Evolutionary conservation across 1,139 yeast genomes (phyloP).

Genomic region (Tardiomyces depauwii): DNA sequence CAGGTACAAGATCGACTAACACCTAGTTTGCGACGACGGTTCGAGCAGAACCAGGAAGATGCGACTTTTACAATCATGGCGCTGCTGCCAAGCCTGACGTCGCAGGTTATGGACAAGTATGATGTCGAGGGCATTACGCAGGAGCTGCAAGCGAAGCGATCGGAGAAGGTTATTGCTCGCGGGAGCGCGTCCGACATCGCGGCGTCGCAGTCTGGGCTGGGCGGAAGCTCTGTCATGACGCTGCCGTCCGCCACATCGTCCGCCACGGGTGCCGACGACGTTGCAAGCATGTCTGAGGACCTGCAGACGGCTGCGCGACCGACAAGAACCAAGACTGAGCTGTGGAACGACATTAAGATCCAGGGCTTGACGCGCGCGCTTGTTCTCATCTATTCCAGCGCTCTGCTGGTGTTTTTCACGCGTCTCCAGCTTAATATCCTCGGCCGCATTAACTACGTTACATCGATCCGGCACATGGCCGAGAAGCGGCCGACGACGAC

Average conservation of each 20-base stretch:
- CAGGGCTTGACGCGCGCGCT: slow-evolving; percentile 66
- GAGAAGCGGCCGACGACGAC: slow-evolving; percentile 21
- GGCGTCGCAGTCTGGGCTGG: not conserved
- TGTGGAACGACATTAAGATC: slow-evolving; percentile 77
- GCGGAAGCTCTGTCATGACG: not conserved
- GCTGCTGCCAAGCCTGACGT: slow-evolving; percentile 63
- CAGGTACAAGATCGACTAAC: no score
- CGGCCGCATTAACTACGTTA: slow-evolving; percentile 76
- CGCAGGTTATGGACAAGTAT: slow-evolving; percentile 49
- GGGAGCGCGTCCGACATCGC: not conserved
- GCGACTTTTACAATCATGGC: slow-evolving; percentile 79
- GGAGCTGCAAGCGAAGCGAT: slow-evolving; percentile 43
- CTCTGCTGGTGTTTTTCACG: slow-evolving; percentile 63
- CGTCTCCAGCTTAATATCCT: slow-evolving; percentile 79
- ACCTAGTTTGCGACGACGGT: slow-evolving; percentile 35
- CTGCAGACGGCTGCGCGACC: not conserved
- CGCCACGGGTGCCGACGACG: slow-evolving; percentile 1
- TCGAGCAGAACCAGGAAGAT: slow-evolving; percentile 87
- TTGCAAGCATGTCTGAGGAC: slow-evolving; percentile 9
- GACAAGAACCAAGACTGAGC: slow-evolving; percentile 48
- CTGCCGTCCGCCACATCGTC: not conserved
- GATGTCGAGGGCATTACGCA: slow-evolving; percentile 68
- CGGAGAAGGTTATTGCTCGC: not conserved
- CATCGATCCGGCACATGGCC: slow-evolving; percentile 65
- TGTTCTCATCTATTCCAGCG: slow-evolving; percentile 56